Evolutionary conservation across 2,329 filamentous ascomycete genomes (phyloP), one percentile per base, ranked within the genome.

Genomic region (Fusarium nematophilum): DNA sequence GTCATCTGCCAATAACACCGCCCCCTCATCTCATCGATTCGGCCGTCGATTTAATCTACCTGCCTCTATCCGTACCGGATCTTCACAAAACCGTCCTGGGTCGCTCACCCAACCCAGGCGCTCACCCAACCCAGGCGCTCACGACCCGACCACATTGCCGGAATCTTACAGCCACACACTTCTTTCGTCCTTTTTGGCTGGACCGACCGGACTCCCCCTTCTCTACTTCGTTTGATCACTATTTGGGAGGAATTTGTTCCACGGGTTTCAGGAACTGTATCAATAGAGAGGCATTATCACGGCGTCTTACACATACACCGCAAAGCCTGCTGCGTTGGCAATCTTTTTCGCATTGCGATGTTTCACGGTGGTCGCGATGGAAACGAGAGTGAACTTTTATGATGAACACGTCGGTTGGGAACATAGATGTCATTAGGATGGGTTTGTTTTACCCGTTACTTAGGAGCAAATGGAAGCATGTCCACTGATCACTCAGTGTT

Each of bases 401-500:
- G 66, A 69, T 62, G 64, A 67, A 68, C 30, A 69, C 58, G 66
- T 59, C 59, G 64, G 64, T 61, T 65, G 66, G 66, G 66, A 69
- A 66, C 55, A 69, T 69, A 69, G 66, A 68, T 50, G 63, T 68
- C 53, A 66, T 64, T 62, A 48, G 65, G 64, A 63, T 53, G 59
- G 56, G 54, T 49, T 52, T 55, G 38, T 57, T 58, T 36, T 51
- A 53, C 42, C 37, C 52, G n/a, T n/a, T n/a, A n/a, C 44, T 29
- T 31, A 52, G 50, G 59, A 60, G 57, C 58, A 63, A 60, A 50
- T 57, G 57, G 64, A 56, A 68, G 61, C 59, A 68, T 58, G 64
- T 69, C 66, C 64, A 62, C 66, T 69, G 66, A 68, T 56, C 56
- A 66, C 48, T 67, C 64, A 69, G 66, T 69, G 66, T 65, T 11